phyloP scores from a whole-genome alignment of 192 early-diverging fungal genomes.

The Coemansia sp. region DNA sequence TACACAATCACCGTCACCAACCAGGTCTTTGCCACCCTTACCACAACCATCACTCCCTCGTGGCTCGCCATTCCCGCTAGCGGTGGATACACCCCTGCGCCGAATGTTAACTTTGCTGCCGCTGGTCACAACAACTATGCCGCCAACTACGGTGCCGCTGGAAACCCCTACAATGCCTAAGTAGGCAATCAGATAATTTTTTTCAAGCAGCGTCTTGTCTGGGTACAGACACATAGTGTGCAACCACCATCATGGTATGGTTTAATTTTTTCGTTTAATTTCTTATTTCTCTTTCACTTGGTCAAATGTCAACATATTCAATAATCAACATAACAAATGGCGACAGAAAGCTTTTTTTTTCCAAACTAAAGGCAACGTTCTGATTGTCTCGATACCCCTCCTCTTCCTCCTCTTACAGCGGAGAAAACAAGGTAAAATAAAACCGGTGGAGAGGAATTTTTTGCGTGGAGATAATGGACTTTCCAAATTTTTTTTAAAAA shows the following conservation, averaged over 20 bases:
- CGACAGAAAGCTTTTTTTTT: neutral
- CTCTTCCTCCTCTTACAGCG: too few species aligned
- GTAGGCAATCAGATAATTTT: too few species aligned
- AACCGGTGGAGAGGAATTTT: neutral
- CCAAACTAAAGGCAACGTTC: neutral
- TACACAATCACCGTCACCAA: conserved; percentile 42
- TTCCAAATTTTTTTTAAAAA: neutral
- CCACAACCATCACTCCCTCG: conserved; percentile 36
- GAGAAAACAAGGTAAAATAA: neutral
- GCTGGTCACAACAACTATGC: neutral
- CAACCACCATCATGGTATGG: neutral
- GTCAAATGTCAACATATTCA: conserved; percentile 15
- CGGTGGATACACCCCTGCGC: too few species aligned
- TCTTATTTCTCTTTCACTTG: neutral
- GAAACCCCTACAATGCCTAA: too few species aligned
- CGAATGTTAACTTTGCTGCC: neutral
- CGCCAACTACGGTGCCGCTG: neutral
- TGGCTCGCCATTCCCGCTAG: conserved; percentile 32
- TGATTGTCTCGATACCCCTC: too few species aligned
- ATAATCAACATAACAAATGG: neutral
- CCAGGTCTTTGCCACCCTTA: conserved; percentile 33
- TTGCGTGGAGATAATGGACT: neutral
- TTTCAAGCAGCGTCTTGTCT: neutral
- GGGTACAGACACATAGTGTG: neutral
- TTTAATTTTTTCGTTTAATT: neutral